A percentile compares a stretch with the other conserved stretches of the same genome.
Conservation (phyloP, 1,139 yeast genomes). For the Suhomyces taliae region DNA sequence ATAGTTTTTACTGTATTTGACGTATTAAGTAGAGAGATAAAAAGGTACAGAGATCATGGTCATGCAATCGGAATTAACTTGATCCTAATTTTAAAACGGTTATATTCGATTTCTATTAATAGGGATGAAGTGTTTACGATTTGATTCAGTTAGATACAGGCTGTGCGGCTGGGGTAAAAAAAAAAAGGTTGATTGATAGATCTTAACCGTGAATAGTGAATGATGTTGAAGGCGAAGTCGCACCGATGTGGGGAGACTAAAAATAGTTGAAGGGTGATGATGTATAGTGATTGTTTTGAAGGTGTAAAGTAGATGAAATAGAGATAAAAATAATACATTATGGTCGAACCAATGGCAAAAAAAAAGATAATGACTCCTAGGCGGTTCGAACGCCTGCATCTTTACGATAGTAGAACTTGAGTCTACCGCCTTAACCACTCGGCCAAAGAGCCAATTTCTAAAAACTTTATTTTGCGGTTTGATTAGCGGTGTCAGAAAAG, state of each 20-base stretch:
- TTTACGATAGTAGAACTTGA: slow-evolving; percentile 14
- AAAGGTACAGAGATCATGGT: too few species aligned
- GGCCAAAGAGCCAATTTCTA: slow-evolving; percentile 10
- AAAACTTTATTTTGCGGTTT: background rate
- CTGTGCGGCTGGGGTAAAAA: slow-evolving; percentile 1
- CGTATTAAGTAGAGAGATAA: too few species aligned
- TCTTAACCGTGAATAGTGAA: background rate
- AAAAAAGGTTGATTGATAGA: background rate
- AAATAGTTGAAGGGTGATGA: background rate
- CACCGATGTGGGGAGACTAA: background rate
- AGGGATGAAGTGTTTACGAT: background rate
- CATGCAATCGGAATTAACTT: too few species aligned
- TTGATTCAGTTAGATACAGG: background rate
- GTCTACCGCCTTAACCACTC: slow-evolving; percentile 16
- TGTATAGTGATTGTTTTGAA: too few species aligned
- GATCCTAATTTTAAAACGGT: too few species aligned
- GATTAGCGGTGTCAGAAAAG: background rate
- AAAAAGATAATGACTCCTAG: slow-evolving; percentile 9
- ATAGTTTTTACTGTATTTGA: too few species aligned
- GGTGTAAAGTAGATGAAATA: too few species aligned
- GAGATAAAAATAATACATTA: too few species aligned
- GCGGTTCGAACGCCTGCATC: slow-evolving; percentile 11
- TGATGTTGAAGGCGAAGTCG: background rate
- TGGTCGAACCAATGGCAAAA: background rate
- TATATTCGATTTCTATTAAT: background rate